phyloP scores from a whole-genome alignment of 2,329 filamentous ascomycete genomes.

The Biscogniauxia marginata region DNA sequence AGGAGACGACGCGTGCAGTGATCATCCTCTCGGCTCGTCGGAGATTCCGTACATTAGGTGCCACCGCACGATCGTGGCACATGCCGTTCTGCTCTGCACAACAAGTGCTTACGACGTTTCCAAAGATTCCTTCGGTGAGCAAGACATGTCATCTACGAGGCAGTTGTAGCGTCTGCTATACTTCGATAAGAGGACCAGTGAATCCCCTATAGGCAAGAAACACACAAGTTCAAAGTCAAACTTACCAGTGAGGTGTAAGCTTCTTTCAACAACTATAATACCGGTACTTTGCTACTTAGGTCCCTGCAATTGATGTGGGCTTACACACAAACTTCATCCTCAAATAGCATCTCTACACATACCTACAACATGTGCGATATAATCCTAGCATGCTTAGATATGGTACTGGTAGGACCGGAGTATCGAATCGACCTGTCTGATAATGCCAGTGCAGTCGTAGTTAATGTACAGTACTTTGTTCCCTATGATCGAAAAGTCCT shows the following conservation, averaged over 20 bases:
- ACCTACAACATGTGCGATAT: neutral
- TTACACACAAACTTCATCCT: neutral
- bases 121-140: neutral
- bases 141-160: neutral
- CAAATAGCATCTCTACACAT: neutral
- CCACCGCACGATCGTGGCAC: neutral
- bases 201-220: too few species aligned
- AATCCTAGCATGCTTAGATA: neutral
- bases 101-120: neutral
- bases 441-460: neutral
- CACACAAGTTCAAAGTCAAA: too few species aligned
- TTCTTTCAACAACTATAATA: too few species aligned
- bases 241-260: too few species aligned
- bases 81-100: neutral
- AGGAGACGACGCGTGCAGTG: neutral
- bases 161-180: too few species aligned
- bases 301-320: neutral
- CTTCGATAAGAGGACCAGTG: too few species aligned
- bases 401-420: neutral
- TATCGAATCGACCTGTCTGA: neutral
- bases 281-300: neutral
- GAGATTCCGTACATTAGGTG: neutral
- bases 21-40: neutral
- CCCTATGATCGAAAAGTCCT: neutral
- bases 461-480: neutral